Percentiles rank a stretch among this genome's conserved stretches.
Evolutionary conservation across 1,284 basidiomycete species (phyloP).

Genomic region (Sporisorium sorghi): DNA sequence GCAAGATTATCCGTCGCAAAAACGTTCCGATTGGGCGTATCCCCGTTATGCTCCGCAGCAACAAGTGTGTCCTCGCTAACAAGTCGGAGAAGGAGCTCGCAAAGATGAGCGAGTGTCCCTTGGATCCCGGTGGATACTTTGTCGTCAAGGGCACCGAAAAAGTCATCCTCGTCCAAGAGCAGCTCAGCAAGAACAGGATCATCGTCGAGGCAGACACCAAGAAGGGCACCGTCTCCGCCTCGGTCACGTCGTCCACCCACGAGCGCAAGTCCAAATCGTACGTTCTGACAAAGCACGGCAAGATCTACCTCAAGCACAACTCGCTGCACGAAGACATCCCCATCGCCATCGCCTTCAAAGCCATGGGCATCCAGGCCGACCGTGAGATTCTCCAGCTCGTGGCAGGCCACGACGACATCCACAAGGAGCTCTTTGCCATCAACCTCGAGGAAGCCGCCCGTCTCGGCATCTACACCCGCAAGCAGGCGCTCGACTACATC

Average conservation of each 20-base stretch:
- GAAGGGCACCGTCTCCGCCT: conserved; percentile 93
- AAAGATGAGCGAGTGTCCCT: conserved; percentile 96
- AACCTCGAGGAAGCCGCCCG: conserved; percentile 89
- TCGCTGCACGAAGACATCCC: conserved; percentile 97
- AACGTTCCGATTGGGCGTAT: conserved; percentile 91
- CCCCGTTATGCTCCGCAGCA: conserved; percentile 96
- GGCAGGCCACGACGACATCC: conserved; percentile 90
- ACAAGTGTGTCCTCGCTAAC: conserved; percentile 83
- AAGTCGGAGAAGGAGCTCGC: conserved; percentile 82
- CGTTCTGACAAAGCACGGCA: conserved; percentile 93
- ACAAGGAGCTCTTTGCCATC: conserved; percentile 87
- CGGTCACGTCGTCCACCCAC: conserved; percentile 93
- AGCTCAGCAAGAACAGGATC: conserved; percentile 98
- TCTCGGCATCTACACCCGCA: conserved; percentile 81
- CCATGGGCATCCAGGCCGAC: conserved; percentile 91
- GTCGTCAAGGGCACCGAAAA: conserved; percentile 99
- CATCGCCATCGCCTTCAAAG: conserved; percentile 92
- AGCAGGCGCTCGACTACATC: conserved; percentile 95
- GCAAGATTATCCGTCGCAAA: conserved; percentile 83
- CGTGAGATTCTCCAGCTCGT: conserved; percentile 96
- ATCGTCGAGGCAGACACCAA: conserved; percentile 85
- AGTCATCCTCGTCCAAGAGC: conserved; percentile 98
- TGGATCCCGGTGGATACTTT: conserved; percentile 99
- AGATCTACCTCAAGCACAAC: conserved; percentile 92
- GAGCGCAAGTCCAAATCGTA: conserved; percentile 99